These are phyloP conservation scores for Aspergillus sp. DNA, from an alignment of 2,329 filamentous ascomycete genomes.

Conservation along the genomic window DNA sequence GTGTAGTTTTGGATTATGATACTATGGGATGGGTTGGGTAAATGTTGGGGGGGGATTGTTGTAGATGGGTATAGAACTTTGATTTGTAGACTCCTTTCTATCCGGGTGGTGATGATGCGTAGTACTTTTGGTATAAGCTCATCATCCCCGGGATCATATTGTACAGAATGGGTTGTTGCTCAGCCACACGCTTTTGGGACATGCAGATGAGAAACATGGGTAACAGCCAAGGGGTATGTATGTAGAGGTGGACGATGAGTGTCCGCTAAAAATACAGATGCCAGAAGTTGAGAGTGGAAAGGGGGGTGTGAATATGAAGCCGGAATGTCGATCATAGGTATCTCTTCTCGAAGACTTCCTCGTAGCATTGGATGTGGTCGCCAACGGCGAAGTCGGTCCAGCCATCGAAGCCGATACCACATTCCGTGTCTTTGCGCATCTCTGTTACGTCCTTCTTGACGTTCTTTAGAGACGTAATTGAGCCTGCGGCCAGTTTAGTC, in stretches of 20 bases:
- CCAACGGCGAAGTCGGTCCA: slow-evolving; percentile 79
- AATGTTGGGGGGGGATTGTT: too few relatives aligned
- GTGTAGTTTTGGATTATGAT: too few relatives aligned
- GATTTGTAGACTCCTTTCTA: background rate
- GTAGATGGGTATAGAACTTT: background rate
- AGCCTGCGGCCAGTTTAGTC: slow-evolving; percentile 56
- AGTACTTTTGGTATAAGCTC: background rate
- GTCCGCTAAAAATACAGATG: slow-evolving; percentile 9
- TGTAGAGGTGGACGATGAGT: background rate
- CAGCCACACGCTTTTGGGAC: background rate
- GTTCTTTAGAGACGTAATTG: slow-evolving; percentile 79
- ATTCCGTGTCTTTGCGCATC: slow-evolving; percentile 91
- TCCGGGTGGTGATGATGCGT: background rate
- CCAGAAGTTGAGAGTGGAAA: slow-evolving; percentile 7
- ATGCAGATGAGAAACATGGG: background rate
- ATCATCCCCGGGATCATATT: background rate
- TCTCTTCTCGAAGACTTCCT: slow-evolving; percentile 74
- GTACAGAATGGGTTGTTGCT: background rate
- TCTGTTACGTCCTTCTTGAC: slow-evolving; percentile 88
- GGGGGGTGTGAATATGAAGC: background rate
- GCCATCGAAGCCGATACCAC: slow-evolving; percentile 79
- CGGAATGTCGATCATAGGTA: slow-evolving; percentile 33
- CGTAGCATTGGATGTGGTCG: slow-evolving; percentile 85
- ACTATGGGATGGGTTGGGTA: too few relatives aligned
- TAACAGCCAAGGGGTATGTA: background rate